Conservation (phyloP, 2,329 filamentous ascomycete species). For the Aureobasidium sp. region DNA sequence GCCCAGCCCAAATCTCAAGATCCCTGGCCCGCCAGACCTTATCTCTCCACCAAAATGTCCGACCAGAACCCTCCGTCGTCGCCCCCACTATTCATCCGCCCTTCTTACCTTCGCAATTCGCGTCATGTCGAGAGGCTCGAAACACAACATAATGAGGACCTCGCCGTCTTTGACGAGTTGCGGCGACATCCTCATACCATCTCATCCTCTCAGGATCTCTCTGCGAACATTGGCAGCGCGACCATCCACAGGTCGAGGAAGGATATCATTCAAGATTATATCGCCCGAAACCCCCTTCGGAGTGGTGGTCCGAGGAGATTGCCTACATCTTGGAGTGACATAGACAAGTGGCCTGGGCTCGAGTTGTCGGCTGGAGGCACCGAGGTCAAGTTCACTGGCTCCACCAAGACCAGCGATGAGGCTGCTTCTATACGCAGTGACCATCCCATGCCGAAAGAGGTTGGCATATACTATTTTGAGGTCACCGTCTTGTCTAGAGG, state of each 20-base stretch:
- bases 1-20: neutral
- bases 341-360: constrained; percentile 65
- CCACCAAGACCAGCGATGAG: constrained; percentile 59
- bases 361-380: constrained; percentile 69
- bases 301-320: constrained; percentile 59
- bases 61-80: constrained; percentile 9
- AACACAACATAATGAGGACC: constrained; percentile 55
- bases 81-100: constrained; percentile 61
- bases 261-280: constrained; percentile 67
- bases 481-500: constrained; percentile 58
- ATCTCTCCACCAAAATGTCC: neutral
- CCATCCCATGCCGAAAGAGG: constrained; percentile 78
- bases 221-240: constrained; percentile 51
- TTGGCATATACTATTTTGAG: constrained; percentile 93
- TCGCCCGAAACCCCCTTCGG: constrained; percentile 61
- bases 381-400: constrained; percentile 58
- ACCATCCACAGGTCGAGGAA: constrained; percentile 60
- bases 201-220: constrained; percentile 33
- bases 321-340: constrained; percentile 74
- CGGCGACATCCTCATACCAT: neutral
- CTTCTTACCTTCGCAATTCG: constrained; percentile 74
- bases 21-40: neutral
- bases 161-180: constrained; percentile 27
- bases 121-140: constrained; percentile 71
- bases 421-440: constrained; percentile 77